phyloP scores from a whole-genome alignment of 2,329 filamentous ascomycete genomes.

The Blastomyces percursus region DNA sequence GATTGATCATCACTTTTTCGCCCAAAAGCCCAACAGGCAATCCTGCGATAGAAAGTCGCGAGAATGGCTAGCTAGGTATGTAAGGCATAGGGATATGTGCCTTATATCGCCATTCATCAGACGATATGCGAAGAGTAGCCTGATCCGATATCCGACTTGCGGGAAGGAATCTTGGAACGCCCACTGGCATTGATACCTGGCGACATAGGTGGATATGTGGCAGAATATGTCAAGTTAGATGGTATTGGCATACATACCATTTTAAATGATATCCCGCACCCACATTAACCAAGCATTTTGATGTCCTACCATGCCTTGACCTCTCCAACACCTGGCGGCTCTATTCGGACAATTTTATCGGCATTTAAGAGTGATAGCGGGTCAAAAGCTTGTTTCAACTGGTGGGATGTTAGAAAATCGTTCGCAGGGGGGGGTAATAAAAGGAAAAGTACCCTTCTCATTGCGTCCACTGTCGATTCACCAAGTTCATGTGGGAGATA shows the following conservation, averaged over 20 bases:
- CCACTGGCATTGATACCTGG: neutral
- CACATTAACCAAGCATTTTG: neutral
- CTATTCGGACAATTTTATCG: constrained; percentile 53
- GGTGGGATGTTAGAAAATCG: constrained; percentile 7
- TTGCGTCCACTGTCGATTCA: constrained; percentile 49
- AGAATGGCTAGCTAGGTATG: neutral
- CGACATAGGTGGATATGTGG: neutral
- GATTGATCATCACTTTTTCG: neutral
- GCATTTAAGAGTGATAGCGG: constrained; percentile 55
- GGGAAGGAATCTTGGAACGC: neutral
- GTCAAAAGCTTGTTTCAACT: constrained; percentile 55
- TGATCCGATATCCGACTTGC: neutral
- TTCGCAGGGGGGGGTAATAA: neutral
- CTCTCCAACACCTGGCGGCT: constrained; percentile 40
- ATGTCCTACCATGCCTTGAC: constrained; percentile 35
- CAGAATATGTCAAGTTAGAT: neutral
- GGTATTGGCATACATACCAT: neutral
- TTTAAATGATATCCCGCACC: neutral
- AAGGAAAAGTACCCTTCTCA: constrained; percentile 44
- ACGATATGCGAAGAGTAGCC: neutral
- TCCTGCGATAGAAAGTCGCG: neutral
- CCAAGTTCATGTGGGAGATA: constrained; percentile 54
- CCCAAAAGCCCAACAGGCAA: neutral
- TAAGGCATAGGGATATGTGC: neutral
- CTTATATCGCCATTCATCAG: neutral